A percentile compares a stretch with the other conserved stretches of the same genome.
These are phyloP conservation scores for Penicillium malachiteum DNA, from an alignment of 495 filamentous ascomycete species.

Conservation along the genomic window DNA sequence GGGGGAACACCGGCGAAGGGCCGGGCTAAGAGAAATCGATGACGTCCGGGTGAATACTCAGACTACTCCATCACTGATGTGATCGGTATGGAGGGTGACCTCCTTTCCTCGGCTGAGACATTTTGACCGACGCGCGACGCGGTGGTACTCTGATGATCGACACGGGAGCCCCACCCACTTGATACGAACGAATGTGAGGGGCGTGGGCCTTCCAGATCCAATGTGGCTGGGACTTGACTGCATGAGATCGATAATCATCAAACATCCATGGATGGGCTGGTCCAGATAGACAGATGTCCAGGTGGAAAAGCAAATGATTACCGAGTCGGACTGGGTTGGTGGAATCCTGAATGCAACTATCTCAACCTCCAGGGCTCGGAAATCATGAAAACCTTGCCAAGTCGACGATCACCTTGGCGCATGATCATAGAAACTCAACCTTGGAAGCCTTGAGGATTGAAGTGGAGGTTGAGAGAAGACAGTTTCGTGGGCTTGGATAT, in stretches of 20 bases:
- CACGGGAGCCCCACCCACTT: conserved; percentile 14
- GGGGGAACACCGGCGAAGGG: not conserved
- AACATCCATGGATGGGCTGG: not conserved
- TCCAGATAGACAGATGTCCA: not conserved
- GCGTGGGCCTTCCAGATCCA: not conserved
- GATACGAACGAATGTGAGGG: conserved; percentile 10
- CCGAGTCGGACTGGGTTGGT: not conserved
- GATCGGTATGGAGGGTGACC: conserved; percentile 16
- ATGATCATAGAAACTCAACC: not conserved
- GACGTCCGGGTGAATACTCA: not conserved
- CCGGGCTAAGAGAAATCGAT: not conserved
- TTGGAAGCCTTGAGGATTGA: no score
- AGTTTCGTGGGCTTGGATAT: no score
- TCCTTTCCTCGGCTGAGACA: conserved; percentile 8
- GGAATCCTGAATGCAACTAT: conserved; percentile 3
- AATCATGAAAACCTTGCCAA: not conserved
- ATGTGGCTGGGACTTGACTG: not conserved
- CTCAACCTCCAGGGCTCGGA: not conserved
- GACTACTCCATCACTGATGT: conserved; percentile 6
- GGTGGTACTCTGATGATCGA: conserved; percentile 9
- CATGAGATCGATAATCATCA: not conserved
- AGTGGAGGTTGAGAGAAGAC: no score
- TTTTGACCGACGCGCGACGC: conserved; percentile 10
- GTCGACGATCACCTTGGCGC: not conserved
- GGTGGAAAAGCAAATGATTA: not conserved